Conservation (phyloP, 2,329 filamentous ascomycete genomes). For the Aureobasidium sp. region DNA sequence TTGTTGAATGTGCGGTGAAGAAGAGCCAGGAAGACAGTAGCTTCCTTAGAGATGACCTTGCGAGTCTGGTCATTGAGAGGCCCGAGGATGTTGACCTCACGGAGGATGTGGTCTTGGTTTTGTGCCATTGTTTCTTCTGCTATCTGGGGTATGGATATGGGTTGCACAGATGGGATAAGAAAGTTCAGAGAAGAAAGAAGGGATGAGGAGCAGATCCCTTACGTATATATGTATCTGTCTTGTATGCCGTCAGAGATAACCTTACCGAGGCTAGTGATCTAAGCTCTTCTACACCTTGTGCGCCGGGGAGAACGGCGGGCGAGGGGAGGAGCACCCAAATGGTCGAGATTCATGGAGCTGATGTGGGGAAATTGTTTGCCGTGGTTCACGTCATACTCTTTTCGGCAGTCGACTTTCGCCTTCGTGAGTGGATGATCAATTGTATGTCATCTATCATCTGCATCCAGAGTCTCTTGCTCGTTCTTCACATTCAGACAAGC, state of each 20-base stretch:
- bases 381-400: slow-evolving; percentile 10
- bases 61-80: slow-evolving; percentile 67
- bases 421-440: background rate
- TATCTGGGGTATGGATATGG: background rate
- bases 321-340: background rate
- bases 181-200: background rate
- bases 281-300: background rate
- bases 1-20: slow-evolving; percentile 91
- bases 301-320: slow-evolving; percentile 10
- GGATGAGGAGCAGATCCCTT: slow-evolving; percentile 1
- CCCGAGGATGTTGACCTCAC: slow-evolving; percentile 82
- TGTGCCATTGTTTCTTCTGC: slow-evolving; percentile 17
- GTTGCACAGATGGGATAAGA: background rate
- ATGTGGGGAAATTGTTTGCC: slow-evolving; percentile 6
- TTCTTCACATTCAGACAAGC: background rate
- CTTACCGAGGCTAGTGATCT: slow-evolving; percentile 13
- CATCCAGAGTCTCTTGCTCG: background rate
- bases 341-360: background rate
- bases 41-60: slow-evolving; percentile 88
- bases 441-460: background rate
- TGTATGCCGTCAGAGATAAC: slow-evolving; percentile 5
- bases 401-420: background rate
- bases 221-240: slow-evolving; percentile 13
- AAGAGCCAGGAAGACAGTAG: slow-evolving; percentile 84
- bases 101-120: slow-evolving; percentile 60